Evolutionary conservation across 192 early-diverging fungal species (phyloP).

Genomic region (Entomortierella beljakovae): DNA sequence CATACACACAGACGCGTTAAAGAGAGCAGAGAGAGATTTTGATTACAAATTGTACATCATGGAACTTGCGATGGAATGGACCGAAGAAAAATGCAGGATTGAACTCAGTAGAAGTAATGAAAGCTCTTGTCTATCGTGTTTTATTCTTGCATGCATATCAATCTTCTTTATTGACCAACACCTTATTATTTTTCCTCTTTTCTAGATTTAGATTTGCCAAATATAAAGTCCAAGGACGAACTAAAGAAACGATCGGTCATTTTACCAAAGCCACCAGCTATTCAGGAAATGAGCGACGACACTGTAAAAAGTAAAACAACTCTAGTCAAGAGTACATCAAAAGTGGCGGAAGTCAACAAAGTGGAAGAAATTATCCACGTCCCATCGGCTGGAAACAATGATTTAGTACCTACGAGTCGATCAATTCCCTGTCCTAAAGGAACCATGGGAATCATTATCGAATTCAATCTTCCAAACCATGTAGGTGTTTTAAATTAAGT

Average conservation of each 20-base stretch:
- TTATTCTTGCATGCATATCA: background rate
- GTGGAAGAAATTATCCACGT: background rate
- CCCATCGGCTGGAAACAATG: constrained; percentile 25
- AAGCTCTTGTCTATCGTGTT: constrained; percentile 5
- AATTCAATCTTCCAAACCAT: constrained; percentile 39
- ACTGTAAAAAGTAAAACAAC: background rate
- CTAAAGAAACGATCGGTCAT: constrained; percentile 67
- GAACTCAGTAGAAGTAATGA: constrained; percentile 67
- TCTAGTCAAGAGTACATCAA: background rate
- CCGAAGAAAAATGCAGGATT: constrained; percentile 72
- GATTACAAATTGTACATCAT: constrained; percentile 77
- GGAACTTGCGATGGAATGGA: constrained; percentile 73
- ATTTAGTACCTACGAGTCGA: constrained; percentile 20
- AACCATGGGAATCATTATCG: constrained; percentile 46
- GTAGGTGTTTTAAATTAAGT: constrained; percentile 1
- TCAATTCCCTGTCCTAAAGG: constrained; percentile 35
- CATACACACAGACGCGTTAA: constrained; percentile 66
- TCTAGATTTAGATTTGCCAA: constrained; percentile 70
- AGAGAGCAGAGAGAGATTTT: constrained; percentile 64
- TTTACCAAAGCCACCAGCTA: constrained; percentile 61
- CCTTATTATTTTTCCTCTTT: background rate
- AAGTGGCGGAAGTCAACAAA: background rate
- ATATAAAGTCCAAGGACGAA: constrained; percentile 66
- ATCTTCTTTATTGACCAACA: background rate
- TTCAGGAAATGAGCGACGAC: constrained; percentile 35